These are phyloP conservation scores for Fusarium tupiense DNA, from an alignment of 2,329 filamentous ascomycete species.

Conservation along the genomic window DNA sequence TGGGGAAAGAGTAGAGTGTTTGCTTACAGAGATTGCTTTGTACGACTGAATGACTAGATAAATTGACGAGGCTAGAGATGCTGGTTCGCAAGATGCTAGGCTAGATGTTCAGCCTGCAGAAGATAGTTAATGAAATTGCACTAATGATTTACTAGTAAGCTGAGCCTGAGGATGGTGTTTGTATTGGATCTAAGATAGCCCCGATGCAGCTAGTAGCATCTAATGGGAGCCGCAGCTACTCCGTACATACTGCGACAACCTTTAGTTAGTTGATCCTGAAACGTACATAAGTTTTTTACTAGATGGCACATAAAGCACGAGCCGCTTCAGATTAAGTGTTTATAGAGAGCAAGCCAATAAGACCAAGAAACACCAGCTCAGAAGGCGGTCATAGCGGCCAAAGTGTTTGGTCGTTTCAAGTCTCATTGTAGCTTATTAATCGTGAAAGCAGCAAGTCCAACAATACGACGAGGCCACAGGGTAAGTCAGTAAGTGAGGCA, in stretches of 20 bases:
- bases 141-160: neutral
- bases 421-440: neutral
- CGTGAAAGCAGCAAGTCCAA: neutral
- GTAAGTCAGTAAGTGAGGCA: neutral
- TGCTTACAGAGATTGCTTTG: slow-evolving; percentile 24
- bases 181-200: slow-evolving; percentile 25
- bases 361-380: neutral
- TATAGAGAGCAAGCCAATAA: neutral
- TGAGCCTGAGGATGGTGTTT: slow-evolving; percentile 16
- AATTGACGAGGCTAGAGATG: slow-evolving; percentile 8
- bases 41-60: slow-evolving; percentile 17
- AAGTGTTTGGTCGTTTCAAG: neutral
- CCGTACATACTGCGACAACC: neutral
- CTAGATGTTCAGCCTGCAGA: neutral
- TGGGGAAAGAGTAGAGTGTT: neutral
- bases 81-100: neutral
- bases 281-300: slow-evolving; percentile 1
- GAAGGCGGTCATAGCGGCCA: neutral
- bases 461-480: neutral
- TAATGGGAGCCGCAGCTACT: slow-evolving; percentile 16
- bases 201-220: slow-evolving; percentile 30
- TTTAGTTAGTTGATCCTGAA: slow-evolving; percentile 4
- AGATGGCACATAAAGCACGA: neutral
- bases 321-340: neutral
- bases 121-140: slow-evolving; percentile 9